Percentiles rank a stretch among this genome's conserved stretches.
Conservation (phyloP, 2,329 filamentous ascomycete genomes). For the Pseudocercospora macadamiae region DNA sequence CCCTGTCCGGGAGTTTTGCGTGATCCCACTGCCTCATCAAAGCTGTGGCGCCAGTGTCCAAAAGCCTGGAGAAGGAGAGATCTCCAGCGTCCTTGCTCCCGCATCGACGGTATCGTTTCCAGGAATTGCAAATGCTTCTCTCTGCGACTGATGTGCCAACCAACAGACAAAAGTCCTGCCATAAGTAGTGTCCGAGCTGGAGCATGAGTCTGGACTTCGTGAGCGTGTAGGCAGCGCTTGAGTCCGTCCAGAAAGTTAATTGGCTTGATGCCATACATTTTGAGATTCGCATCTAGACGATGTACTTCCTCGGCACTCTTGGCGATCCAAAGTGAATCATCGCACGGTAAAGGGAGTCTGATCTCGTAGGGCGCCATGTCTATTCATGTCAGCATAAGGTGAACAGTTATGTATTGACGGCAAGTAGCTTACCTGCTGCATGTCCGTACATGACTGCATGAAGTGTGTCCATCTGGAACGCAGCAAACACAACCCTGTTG, state of each 20-base stretch:
- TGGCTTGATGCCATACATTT: constrained; percentile 78
- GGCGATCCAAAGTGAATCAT: constrained; percentile 87
- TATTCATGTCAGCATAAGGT: constrained; percentile 45
- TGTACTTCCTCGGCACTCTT: constrained; percentile 82
- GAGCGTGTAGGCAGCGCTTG: constrained; percentile 80
- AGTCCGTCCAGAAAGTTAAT: constrained; percentile 87
- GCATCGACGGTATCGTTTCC: constrained; percentile 75
- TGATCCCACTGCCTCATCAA: constrained; percentile 74
- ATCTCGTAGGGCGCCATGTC: constrained; percentile 95
- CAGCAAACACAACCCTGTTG: constrained; percentile 82
- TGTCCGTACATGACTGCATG: constrained; percentile 97
- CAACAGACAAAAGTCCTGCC: constrained; percentile 87
- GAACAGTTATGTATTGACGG: background rate
- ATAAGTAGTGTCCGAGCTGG: constrained; percentile 90
- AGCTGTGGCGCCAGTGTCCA: constrained; percentile 88
- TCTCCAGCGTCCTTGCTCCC: constrained; percentile 88
- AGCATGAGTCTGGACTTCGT: constrained; percentile 82
- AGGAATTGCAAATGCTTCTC: constrained; percentile 89
- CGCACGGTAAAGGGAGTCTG: constrained; percentile 83
- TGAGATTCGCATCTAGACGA: constrained; percentile 75
- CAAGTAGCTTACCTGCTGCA: constrained; percentile 49
- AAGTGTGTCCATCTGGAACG: constrained; percentile 89
- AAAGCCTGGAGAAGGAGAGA: constrained; percentile 81
- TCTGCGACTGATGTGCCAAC: constrained; percentile 94
- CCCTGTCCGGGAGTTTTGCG: constrained; percentile 35